phyloP scores from a whole-genome alignment of 1,139 yeast species.

The Hemisphaericaspora xylanilytica region DNA sequence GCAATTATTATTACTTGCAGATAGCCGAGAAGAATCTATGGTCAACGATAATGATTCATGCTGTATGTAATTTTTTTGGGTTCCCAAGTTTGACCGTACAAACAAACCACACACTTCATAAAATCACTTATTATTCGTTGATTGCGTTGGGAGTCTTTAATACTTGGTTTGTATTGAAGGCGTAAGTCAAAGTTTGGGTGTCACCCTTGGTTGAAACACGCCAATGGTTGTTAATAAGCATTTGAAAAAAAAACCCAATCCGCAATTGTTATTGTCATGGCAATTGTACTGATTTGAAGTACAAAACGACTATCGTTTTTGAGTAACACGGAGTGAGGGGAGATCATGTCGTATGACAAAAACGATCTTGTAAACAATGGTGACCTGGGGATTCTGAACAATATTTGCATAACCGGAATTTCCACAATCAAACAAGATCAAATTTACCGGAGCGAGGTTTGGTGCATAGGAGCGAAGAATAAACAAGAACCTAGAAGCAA shows the following conservation, averaged over 20 bases:
- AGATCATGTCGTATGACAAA: neutral
- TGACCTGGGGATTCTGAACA: too few species aligned
- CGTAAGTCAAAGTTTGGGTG: too few species aligned
- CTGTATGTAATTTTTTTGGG: slow-evolving; percentile 76
- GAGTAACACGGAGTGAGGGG: neutral
- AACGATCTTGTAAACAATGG: neutral
- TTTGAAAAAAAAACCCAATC: too few species aligned
- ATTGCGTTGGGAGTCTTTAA: slow-evolving; percentile 37
- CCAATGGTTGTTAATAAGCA: too few species aligned
- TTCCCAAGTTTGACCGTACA: slow-evolving; percentile 51
- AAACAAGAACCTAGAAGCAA: too few species aligned
- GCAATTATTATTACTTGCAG: slow-evolving; percentile 53
- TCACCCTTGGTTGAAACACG: too few species aligned
- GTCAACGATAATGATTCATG: slow-evolving; percentile 65
- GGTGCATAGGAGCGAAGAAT: too few species aligned
- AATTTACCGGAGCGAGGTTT: too few species aligned
- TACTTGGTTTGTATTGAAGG: slow-evolving; percentile 1
- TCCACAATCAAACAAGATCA: too few species aligned
- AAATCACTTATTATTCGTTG: slow-evolving; percentile 37
- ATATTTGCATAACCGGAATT: too few species aligned
- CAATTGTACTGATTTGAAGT: neutral
- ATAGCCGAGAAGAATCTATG: slow-evolving; percentile 52
- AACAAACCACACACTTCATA: slow-evolving; percentile 16
- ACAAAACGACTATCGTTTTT: neutral
- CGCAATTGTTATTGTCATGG: too few species aligned